phyloP scores from a whole-genome alignment of 2,329 filamentous ascomycete species.

The Falciphora oryzae region DNA sequence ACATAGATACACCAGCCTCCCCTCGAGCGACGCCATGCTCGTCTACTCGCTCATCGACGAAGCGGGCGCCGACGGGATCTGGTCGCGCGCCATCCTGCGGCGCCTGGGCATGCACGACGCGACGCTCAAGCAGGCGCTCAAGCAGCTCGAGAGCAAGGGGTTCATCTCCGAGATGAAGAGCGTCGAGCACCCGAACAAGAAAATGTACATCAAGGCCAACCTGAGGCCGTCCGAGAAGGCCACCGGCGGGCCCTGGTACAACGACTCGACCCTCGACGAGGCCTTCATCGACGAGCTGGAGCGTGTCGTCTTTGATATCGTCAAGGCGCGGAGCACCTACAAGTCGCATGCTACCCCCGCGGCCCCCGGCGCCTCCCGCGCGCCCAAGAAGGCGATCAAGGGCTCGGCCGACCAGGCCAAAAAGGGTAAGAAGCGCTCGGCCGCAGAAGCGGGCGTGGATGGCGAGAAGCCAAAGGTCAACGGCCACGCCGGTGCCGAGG shows the following conservation, averaged over 20 bases:
- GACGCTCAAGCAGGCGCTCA: conserved; percentile 73
- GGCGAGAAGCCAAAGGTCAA: conserved; percentile 16
- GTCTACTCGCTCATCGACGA: conserved; percentile 89
- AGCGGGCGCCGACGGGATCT: conserved; percentile 78
- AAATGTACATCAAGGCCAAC: conserved; percentile 90
- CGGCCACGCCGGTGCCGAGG: conserved; percentile 19
- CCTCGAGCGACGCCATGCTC: conserved; percentile 69
- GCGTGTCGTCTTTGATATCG: conserved; percentile 65
- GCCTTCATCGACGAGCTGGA: conserved; percentile 78
- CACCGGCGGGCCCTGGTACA: conserved; percentile 92
- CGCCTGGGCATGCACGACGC: conserved; percentile 79
- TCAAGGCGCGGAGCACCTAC: conserved; percentile 68
- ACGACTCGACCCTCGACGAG: conserved; percentile 82
- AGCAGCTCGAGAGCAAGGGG: conserved; percentile 73
- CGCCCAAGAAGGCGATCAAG: conserved; percentile 52
- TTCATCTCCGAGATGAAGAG: conserved; percentile 87
- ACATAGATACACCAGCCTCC: conserved; percentile 50
- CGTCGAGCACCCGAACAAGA: conserved; percentile 83
- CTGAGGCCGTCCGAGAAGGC: conserved; percentile 83
- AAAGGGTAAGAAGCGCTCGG: conserved; percentile 15
- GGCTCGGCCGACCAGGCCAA: conserved; percentile 34
- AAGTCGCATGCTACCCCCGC: conserved; percentile 29
- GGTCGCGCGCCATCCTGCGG: conserved; percentile 78
- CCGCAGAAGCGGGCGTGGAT: conserved; percentile 16
- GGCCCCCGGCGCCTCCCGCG: conserved; percentile 25